Conservation (phyloP, 495 filamentous ascomycete genomes). For the Pseudoneurospora amorphoporcata region DNA sequence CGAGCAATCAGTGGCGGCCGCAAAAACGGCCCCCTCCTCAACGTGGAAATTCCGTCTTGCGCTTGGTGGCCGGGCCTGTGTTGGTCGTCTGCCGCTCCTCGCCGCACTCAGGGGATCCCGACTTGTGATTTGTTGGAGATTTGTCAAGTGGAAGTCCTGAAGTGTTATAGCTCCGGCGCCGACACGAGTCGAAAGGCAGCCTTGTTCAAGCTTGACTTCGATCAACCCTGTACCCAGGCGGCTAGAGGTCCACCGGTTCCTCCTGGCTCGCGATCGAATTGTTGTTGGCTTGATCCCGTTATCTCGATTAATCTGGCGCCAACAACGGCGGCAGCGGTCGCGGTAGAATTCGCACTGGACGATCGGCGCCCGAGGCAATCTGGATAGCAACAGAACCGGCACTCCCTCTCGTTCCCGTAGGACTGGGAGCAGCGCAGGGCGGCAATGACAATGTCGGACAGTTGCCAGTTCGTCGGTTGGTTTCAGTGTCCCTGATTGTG, state of each 20-base stretch:
- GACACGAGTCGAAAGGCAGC: background rate
- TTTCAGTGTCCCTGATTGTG: background rate
- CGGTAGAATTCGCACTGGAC: background rate
- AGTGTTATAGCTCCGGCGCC: background rate
- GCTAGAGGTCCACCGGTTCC: background rate
- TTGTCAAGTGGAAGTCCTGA: background rate
- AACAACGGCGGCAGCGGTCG: background rate
- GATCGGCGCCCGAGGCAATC: background rate
- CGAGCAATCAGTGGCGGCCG: slow-evolving; percentile 25
- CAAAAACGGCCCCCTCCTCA: slow-evolving; percentile 28
- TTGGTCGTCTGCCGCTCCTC: background rate
- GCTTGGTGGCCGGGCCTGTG: background rate
- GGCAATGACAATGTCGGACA: slow-evolving; percentile 1
- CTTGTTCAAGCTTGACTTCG: background rate
- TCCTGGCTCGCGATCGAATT: background rate
- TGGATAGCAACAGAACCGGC: background rate
- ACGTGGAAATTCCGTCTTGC: slow-evolving; percentile 2
- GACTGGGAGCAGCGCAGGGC: background rate
- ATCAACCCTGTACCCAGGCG: background rate
- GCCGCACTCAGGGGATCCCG: background rate
- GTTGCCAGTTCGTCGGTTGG: background rate
- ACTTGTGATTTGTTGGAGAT: background rate
- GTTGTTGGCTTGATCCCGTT: background rate
- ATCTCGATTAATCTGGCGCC: background rate
- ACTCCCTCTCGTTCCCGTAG: background rate